Percentiles rank a stretch among this genome's conserved stretches.
Conservation (phyloP, 2,329 filamentous ascomycete genomes). For the Cladophialophora bantiana region DNA sequence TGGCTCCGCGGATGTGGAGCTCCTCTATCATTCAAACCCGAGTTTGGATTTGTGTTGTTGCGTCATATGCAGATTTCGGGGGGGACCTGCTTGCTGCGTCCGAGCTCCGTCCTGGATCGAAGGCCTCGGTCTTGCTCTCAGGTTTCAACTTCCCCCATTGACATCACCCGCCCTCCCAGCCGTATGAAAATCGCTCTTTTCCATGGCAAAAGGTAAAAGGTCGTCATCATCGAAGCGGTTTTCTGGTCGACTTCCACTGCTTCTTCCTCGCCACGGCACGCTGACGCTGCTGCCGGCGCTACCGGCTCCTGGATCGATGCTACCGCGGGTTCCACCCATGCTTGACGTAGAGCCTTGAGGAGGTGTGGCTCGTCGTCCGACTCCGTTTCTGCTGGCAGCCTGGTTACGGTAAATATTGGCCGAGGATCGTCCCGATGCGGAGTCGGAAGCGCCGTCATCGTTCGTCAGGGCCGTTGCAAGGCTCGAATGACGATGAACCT, state of each 20-base stretch:
- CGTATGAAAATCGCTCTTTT: slow-evolving; percentile 38
- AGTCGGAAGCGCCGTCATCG: slow-evolving; percentile 36
- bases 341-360: slow-evolving; percentile 38
- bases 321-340: slow-evolving; percentile 35
- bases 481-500: slow-evolving; percentile 30
- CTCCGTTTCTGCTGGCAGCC: slow-evolving; percentile 23
- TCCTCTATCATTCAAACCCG: slow-evolving; percentile 4
- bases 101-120: not conserved
- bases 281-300: slow-evolving; percentile 38
- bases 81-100: not conserved
- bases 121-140: not conserved
- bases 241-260: slow-evolving; percentile 36
- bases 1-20: not conserved
- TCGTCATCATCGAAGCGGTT: slow-evolving; percentile 39
- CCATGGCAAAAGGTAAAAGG: slow-evolving; percentile 40
- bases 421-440: slow-evolving; percentile 36
- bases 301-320: slow-evolving; percentile 35
- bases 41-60: not conserved
- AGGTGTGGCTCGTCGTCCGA: slow-evolving; percentile 28
- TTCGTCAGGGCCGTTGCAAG: slow-evolving; percentile 26
- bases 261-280: slow-evolving; percentile 36
- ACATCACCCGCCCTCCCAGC: slow-evolving; percentile 13
- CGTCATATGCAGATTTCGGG: not conserved
- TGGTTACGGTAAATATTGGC: slow-evolving; percentile 31
- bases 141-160: not conserved